phyloP scores from a whole-genome alignment of 1,284 basidiomycete genomes.

The Phenoliferia sp. region DNA sequence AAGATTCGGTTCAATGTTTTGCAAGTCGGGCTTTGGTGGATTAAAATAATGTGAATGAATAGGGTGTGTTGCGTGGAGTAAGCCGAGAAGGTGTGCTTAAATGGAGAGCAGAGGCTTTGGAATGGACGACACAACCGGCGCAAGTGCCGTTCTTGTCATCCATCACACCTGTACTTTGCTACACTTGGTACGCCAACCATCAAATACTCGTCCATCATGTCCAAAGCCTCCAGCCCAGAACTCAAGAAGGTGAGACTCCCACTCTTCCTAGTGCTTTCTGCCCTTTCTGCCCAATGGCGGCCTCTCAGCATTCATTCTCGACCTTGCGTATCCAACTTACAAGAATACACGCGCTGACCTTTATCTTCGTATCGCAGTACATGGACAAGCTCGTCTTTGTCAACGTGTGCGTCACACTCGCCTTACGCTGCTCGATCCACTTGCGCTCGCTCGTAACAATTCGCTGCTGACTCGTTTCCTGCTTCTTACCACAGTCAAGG shows the following conservation, averaged over 20 bases:
- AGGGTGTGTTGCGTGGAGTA: too few species aligned
- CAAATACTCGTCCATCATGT: conserved; percentile 8
- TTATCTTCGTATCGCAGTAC: conserved; percentile 56
- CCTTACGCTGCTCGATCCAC: not conserved
- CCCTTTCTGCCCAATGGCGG: not conserved
- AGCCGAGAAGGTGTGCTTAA: too few species aligned
- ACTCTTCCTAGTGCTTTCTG: not conserved
- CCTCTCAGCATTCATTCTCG: not conserved
- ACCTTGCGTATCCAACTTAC: not conserved
- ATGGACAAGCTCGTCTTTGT: conserved; percentile 98
- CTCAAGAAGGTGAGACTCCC: conserved; percentile 26
- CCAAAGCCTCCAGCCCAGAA: conserved; percentile 28
- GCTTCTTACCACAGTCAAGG: conserved; percentile 55
- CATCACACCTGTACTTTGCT: too few species aligned
- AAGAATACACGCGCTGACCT: not conserved
- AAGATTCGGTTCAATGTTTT: too few species aligned
- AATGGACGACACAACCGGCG: too few species aligned
- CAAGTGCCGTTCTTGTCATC: too few species aligned
- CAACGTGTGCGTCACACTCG: conserved; percentile 52
- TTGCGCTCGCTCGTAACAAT: too few species aligned
- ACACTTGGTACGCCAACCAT: too few species aligned
- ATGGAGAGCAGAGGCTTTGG: too few species aligned
- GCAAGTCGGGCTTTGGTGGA: too few species aligned
- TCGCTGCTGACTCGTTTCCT: not conserved
- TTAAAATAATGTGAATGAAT: too few species aligned